Conservation (phyloP, 139 green algal genomes). For the Trebouxia sp. region DNA sequence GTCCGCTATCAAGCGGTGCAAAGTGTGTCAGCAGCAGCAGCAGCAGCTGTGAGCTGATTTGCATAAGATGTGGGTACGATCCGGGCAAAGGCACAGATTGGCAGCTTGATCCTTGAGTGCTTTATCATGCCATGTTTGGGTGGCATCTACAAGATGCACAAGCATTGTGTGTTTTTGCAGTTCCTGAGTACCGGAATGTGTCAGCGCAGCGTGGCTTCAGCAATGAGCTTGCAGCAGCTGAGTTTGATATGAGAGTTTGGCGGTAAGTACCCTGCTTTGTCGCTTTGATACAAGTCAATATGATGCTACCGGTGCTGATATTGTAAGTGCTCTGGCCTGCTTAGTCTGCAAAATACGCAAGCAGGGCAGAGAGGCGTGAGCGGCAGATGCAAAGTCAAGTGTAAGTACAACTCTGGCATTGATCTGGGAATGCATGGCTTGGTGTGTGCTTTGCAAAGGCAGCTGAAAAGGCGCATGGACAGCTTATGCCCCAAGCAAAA, state of each 20-base stretch:
- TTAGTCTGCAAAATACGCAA: too few species aligned
- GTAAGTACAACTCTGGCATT: too few species aligned
- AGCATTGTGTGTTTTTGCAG: constrained; percentile 23
- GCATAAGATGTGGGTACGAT: background rate
- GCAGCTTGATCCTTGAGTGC: background rate
- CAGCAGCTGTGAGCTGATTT: background rate
- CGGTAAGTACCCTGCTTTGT: constrained; percentile 1
- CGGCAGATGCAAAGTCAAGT: too few species aligned
- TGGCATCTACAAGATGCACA: background rate
- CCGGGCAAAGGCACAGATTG: background rate
- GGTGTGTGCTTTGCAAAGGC: too few species aligned
- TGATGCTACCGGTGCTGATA: too few species aligned
- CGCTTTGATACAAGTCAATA: too few species aligned
- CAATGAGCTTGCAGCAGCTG: constrained; percentile 35
- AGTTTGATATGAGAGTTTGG: constrained; percentile 64
- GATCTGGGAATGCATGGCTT: too few species aligned
- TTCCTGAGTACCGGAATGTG: constrained; percentile 74
- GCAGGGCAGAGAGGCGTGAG: too few species aligned
- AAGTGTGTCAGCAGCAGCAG: background rate
- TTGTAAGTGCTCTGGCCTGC: background rate
- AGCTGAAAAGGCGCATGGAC: too few species aligned
- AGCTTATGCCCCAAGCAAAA: too few species aligned
- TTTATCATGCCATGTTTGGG: background rate
- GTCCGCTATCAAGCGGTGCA: background rate
- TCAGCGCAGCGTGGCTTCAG: constrained; percentile 54